Percentiles rank a stretch among this genome's conserved stretches.
phyloP scores from a whole-genome alignment of 371 early-diverging fungal genomes.

The Funneliformis caledonium region DNA sequence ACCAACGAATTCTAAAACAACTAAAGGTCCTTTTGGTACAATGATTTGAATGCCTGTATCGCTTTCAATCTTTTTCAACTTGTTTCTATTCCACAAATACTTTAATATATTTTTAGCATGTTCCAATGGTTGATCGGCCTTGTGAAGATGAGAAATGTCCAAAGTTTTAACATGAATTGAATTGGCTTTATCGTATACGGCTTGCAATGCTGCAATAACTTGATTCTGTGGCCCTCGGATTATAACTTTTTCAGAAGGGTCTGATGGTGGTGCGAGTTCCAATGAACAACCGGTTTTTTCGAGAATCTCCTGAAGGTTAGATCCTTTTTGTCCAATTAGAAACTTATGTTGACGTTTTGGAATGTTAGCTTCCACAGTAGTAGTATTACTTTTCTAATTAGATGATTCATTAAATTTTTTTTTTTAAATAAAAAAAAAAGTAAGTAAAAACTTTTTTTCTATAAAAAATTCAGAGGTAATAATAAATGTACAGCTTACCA shows the following conservation, averaged over 20 bases:
- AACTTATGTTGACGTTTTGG: constrained; percentile 92
- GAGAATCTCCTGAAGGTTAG: constrained; percentile 77
- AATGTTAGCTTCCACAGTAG: constrained; percentile 68
- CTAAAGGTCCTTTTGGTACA: constrained; percentile 50
- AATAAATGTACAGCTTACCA: constrained; percentile 43
- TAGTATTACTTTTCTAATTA: constrained; percentile 55
- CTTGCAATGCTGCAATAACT: constrained; percentile 67
- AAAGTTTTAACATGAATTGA: constrained; percentile 59
- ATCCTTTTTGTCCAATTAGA: constrained; percentile 84
- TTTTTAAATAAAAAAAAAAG: not conserved
- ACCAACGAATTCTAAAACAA: constrained; percentile 67
- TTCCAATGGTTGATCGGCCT: constrained; percentile 52
- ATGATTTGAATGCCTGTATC: constrained; percentile 65
- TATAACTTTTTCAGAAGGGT: constrained; percentile 74
- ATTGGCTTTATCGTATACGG: constrained; percentile 82
- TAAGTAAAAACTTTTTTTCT: not conserved
- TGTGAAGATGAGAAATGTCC: constrained; percentile 60
- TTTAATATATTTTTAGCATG: constrained; percentile 66
- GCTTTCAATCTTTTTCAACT: constrained; percentile 67
- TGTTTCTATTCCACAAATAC: constrained; percentile 63
- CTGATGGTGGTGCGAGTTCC: constrained; percentile 71
- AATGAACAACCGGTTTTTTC: constrained; percentile 84
- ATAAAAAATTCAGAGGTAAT: not conserved
- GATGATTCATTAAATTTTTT: not conserved
- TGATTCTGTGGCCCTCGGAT: constrained; percentile 80